Evolutionary conservation across 495 filamentous ascomycete genomes (phyloP), one percentile per base, ranked within the genome.

Genomic region (Hypoxylon rickii): DNA sequence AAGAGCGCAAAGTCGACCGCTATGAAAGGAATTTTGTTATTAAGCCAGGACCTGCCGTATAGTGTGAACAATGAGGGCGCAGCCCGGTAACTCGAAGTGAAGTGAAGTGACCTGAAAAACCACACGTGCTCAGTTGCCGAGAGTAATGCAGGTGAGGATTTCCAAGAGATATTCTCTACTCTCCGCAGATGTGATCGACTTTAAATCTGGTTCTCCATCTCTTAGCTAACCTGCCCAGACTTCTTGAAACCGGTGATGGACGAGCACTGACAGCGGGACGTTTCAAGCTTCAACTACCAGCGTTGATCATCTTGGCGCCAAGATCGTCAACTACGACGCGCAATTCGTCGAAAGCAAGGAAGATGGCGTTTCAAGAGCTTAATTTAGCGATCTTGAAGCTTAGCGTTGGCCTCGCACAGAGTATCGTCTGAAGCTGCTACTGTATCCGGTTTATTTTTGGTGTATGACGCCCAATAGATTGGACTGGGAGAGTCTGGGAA

Each of bases 271-370:
- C 42, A 20, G 34, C 38, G 43, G 5, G 31, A 51, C 37, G 58
- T 62, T 62, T 62, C 58, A 62, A 52, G 8, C 31, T 38, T 44
- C 46, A 44, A 44, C 47, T 15, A 11, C 43, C 15, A 20, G 34
- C 32, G 52, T 22, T 48, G 51, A 56, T 57, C 47, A 36, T 17
- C 58, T 62, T 62, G 58, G 58, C 58, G 58, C 58, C 58, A 56
- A 62, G 58, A 15, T 48, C 33, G 15, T 8, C 22, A 22, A 41
- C 21, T 10, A 21, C 15, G 31, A 38, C 19, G 19, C 39, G 13
- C 26, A 16, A 52, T 62, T 57, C 46, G 42, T 29, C 8, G 10
- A 20, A 48, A 52, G 18, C 40, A 51, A 39, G 19, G n/a, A 44
- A 20, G 41, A 51, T 20, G 3, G n/a, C 29, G 47, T 44, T 56